A percentile compares a stretch with the other conserved stretches of the same genome.
These are phyloP conservation scores for Nidularia pulvinata DNA, from an alignment of 768 basidiomycete species.

Conservation along the genomic window DNA sequence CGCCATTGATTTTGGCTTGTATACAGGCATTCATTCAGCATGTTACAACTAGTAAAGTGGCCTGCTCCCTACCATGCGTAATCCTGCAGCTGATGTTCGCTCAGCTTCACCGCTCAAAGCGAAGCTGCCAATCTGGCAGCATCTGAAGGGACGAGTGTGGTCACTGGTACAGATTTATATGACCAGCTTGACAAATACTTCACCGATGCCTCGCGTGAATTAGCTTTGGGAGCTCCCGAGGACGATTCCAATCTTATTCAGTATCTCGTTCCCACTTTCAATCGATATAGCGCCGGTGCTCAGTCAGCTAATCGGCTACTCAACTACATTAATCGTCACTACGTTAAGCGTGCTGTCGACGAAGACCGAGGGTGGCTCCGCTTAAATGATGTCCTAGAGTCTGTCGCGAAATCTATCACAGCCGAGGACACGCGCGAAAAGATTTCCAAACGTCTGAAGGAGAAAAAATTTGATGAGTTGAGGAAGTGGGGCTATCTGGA, in stretches of 20 bases:
- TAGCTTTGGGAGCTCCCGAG: slow-evolving; percentile 60
- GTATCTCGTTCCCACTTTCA: slow-evolving; percentile 72
- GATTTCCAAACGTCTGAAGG: slow-evolving; percentile 55
- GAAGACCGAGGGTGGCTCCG: slow-evolving; percentile 82
- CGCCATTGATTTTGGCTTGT: slow-evolving; percentile 68
- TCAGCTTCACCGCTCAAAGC: slow-evolving; percentile 55
- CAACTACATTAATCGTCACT: slow-evolving; percentile 80
- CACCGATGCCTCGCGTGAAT: slow-evolving; percentile 56
- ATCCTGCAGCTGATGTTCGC: slow-evolving; percentile 11
- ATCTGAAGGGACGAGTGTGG: slow-evolving; percentile 10
- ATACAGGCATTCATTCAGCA: slow-evolving; percentile 80
- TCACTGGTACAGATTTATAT: slow-evolving; percentile 70
- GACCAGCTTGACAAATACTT: slow-evolving; percentile 74
- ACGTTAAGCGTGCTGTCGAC: slow-evolving; percentile 74
- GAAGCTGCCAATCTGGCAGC: slow-evolving; percentile 33
- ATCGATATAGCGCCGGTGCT: slow-evolving; percentile 67
- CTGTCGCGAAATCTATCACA: slow-evolving; percentile 50
- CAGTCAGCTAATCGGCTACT: slow-evolving; percentile 71
- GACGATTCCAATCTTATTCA: slow-evolving; percentile 68
- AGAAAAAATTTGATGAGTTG: slow-evolving; percentile 61
- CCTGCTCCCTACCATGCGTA: slow-evolving; percentile 9
- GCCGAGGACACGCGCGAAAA: slow-evolving; percentile 58
- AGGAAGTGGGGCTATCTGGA: slow-evolving; percentile 71
- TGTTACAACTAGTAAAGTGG: slow-evolving; percentile 74
- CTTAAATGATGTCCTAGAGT: slow-evolving; percentile 62